A percentile compares a stretch with the other conserved stretches of the same genome.
These are phyloP conservation scores for Podospora appendiculata DNA, from an alignment of 495 filamentous ascomycete genomes.

Conservation along the genomic window DNA sequence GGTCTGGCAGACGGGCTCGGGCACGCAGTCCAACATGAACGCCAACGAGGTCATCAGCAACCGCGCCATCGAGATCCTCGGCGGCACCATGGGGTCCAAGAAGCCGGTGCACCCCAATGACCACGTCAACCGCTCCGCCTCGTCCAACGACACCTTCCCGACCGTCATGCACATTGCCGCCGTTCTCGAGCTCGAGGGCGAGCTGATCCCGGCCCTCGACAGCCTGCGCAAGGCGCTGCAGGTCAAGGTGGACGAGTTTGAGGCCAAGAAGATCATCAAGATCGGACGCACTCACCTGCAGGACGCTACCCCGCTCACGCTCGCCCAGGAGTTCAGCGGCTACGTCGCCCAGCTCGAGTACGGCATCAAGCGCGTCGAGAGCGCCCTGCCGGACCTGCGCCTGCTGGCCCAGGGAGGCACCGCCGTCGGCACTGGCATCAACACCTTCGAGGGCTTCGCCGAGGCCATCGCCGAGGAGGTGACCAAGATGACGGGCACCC, in stretches of 20 bases:
- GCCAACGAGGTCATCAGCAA: slow-evolving; percentile 99
- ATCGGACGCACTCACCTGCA: slow-evolving; percentile 97
- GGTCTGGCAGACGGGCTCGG: slow-evolving; percentile 98
- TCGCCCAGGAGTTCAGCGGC: slow-evolving; percentile 97
- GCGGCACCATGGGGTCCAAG: slow-evolving; percentile 89
- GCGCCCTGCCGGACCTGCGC: slow-evolving; percentile 72
- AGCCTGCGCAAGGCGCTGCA: slow-evolving; percentile 76
- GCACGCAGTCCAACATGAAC: slow-evolving; percentile 99
- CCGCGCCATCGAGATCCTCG: slow-evolving; percentile 95
- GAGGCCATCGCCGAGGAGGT: slow-evolving; percentile 87
- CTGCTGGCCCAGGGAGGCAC: slow-evolving; percentile 93
- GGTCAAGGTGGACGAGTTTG: slow-evolving; percentile 82
- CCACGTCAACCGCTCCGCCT: slow-evolving; percentile 98
- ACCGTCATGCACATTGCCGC: slow-evolving; percentile 99
- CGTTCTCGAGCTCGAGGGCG: slow-evolving; percentile 82
- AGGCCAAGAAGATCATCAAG: slow-evolving; percentile 84
- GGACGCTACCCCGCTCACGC: slow-evolving; percentile 91
- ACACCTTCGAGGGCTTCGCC: slow-evolving; percentile 94
- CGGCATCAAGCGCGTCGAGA: slow-evolving; percentile 81
- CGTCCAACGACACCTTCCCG: slow-evolving; percentile 98
- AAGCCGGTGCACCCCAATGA: slow-evolving; percentile 99
- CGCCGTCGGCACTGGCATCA: slow-evolving; percentile 93
- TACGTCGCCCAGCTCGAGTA: slow-evolving; percentile 91
- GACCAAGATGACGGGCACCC: slow-evolving; percentile 78
- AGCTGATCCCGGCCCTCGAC: slow-evolving; percentile 74